A percentile compares a stretch with the other conserved stretches of the same genome.
phyloP scores from a whole-genome alignment of 2,329 filamentous ascomycete species.

The Coniochaeta hoffmannii region DNA sequence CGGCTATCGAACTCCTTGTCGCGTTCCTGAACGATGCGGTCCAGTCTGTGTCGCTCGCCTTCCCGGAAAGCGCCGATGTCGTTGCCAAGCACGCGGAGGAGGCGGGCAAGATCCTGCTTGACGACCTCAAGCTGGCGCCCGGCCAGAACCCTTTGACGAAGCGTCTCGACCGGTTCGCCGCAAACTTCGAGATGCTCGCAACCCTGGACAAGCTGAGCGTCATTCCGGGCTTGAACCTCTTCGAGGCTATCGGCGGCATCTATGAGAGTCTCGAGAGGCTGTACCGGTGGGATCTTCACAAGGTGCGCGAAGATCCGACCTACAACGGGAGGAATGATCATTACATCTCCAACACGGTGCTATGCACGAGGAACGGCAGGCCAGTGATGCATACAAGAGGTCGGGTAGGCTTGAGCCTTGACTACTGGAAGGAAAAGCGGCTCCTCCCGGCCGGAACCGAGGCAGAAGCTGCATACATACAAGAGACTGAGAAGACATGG shows the following conservation, averaged over 20 bases:
- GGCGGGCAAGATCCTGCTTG: constrained; percentile 58
- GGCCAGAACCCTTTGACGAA: constrained; percentile 61
- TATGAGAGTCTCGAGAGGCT: constrained; percentile 63
- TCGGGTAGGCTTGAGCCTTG: constrained; percentile 61
- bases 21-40: constrained; percentile 55
- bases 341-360: constrained; percentile 47
- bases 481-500: constrained; percentile 48
- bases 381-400: constrained; percentile 64
- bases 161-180: constrained; percentile 61
- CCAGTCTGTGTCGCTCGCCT: constrained; percentile 53
- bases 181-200: constrained; percentile 64
- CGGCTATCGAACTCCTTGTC: constrained; percentile 54
- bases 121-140: constrained; percentile 53
- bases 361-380: constrained; percentile 63
- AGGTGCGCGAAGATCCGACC: constrained; percentile 40
- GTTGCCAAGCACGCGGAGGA: constrained; percentile 53
- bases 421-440: constrained; percentile 68
- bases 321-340: constrained; percentile 37
- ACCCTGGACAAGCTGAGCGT: constrained; percentile 65
- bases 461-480: constrained; percentile 27
- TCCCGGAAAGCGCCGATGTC: constrained; percentile 50
- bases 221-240: constrained; percentile 62
- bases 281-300: constrained; percentile 62
- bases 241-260: constrained; percentile 68
- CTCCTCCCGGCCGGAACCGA: constrained; percentile 32